A percentile compares a stretch with the other conserved stretches of the same genome.
phyloP scores from a whole-genome alignment of 345 rosid genomes.

The Citrus medica region DNA sequence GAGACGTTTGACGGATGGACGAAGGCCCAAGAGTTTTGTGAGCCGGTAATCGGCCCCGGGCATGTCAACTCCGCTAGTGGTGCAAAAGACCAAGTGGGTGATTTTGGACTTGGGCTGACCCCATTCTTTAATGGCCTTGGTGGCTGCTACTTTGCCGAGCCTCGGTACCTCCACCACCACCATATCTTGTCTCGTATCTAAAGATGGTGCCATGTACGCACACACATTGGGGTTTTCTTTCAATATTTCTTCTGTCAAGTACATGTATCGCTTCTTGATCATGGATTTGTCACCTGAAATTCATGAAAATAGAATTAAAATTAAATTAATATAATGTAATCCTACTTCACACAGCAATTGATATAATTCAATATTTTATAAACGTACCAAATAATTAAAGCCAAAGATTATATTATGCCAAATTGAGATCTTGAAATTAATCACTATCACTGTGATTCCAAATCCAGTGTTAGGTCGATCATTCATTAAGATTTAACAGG shows the following conservation, averaged over 20 bases:
- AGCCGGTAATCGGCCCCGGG: slow-evolving; percentile 62
- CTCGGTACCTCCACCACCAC: slow-evolving; percentile 45
- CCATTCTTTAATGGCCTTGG: slow-evolving; percentile 51
- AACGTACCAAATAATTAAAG: background rate
- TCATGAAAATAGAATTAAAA: too few relatives aligned
- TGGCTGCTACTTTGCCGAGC: slow-evolving; percentile 51
- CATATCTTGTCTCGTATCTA: slow-evolving; percentile 46
- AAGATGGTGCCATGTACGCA: slow-evolving; percentile 39
- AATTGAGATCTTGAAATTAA: background rate
- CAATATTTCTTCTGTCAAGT: slow-evolving; percentile 40
- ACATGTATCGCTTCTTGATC: slow-evolving; percentile 46
- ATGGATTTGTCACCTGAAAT: slow-evolving; percentile 43
- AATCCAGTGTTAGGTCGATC: background rate
- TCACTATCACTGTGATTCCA: background rate
- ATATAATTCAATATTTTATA: background rate
- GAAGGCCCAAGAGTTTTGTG: slow-evolving; percentile 53
- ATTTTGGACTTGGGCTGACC: slow-evolving; percentile 56
- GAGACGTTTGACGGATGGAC: slow-evolving; percentile 46
- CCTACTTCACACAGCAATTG: too few relatives aligned
- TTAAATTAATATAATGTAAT: background rate
- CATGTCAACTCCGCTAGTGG: slow-evolving; percentile 54
- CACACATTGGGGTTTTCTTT: slow-evolving; percentile 36
- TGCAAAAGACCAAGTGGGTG: slow-evolving; percentile 57
- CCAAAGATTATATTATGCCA: background rate
- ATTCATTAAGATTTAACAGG: too few relatives aligned